These are phyloP conservation scores for Cystobasidiaceae sp. DNA, from an alignment of 1,284 basidiomycete genomes.

Conservation along the genomic window DNA sequence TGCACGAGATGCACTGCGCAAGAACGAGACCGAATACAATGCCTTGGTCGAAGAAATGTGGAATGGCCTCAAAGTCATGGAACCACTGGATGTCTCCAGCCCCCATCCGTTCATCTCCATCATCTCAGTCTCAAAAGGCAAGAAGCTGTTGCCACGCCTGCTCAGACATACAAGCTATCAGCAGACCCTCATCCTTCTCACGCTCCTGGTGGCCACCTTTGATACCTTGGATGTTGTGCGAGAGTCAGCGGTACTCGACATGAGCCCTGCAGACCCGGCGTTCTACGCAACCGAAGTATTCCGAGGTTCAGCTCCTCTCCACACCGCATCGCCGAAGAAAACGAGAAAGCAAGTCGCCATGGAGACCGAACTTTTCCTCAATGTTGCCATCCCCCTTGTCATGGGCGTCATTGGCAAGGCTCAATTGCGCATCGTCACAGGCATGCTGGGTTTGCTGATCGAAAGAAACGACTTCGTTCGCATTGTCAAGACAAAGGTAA, in stretches of 20 bases:
- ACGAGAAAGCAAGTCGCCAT: conserved; percentile 63
- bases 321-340: conserved; percentile 26
- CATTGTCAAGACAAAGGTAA: conserved; percentile 67
- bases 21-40: conserved; percentile 52
- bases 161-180: conserved; percentile 76
- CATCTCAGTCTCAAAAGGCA: conserved; percentile 83
- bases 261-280: conserved; percentile 17
- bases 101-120: conserved; percentile 97
- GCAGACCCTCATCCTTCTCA: conserved; percentile 79
- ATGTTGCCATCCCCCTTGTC: conserved; percentile 78
- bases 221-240: conserved; percentile 83
- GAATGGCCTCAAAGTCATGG: conserved; percentile 75
- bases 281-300: conserved; percentile 20
- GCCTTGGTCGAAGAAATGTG: conserved; percentile 66
- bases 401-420: conserved; percentile 72
- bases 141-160: conserved; percentile 81
- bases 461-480: conserved; percentile 71
- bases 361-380: conserved; percentile 83
- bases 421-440: conserved; percentile 74
- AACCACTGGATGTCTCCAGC: conserved; percentile 67
- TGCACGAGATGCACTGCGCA: conserved; percentile 20
- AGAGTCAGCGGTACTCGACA: conserved; percentile 57
- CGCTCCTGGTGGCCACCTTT: conserved; percentile 89
- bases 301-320: conserved; percentile 18
- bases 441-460: conserved; percentile 75